Evolutionary conservation across 768 basidiomycete genomes (phyloP).

Genomic region (Lactifluus echinatus): DNA sequence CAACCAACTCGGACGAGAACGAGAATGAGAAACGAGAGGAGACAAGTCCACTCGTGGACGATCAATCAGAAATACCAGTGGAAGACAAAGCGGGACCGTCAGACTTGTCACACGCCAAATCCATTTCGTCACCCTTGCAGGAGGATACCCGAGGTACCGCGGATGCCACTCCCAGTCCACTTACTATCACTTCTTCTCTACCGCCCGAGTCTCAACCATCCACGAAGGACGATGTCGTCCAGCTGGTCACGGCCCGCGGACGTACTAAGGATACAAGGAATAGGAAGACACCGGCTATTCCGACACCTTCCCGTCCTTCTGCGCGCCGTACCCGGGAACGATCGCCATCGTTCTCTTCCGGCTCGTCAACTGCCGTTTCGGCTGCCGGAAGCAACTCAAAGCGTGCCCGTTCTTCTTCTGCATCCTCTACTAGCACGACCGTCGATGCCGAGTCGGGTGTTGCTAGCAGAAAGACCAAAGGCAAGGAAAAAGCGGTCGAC

Average conservation of each 20-base stretch:
- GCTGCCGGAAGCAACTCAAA: slow-evolving; percentile 6
- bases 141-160: slow-evolving; percentile 2
- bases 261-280: slow-evolving; percentile 2
- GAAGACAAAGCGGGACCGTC: slow-evolving; percentile 5
- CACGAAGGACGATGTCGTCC: slow-evolving; percentile 6
- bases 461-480: slow-evolving; percentile 7
- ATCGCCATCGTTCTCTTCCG: slow-evolving; percentile 14
- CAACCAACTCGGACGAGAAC: slow-evolving; percentile 1
- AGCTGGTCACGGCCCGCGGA: not conserved
- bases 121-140: not conserved
- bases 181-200: slow-evolving; percentile 12
- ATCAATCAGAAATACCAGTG: not conserved
- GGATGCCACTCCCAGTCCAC: slow-evolving; percentile 17
- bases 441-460: not conserved
- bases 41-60: not conserved
- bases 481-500: slow-evolving; percentile 14
- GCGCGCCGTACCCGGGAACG: slow-evolving; percentile 9
- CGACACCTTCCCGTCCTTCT: slow-evolving; percentile 6
- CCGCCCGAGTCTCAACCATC: slow-evolving; percentile 6
- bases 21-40: slow-evolving; percentile 8
- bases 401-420: slow-evolving; percentile 19
- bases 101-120: not conserved
- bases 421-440: slow-evolving; percentile 14
- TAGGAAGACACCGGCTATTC: not conserved
- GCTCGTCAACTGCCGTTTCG: slow-evolving; percentile 17